A percentile compares a stretch with the other conserved stretches of the same genome.
phyloP scores from a whole-genome alignment of 2,329 filamentous ascomycete genomes.

The Sclerotinia trifoliorum region DNA sequence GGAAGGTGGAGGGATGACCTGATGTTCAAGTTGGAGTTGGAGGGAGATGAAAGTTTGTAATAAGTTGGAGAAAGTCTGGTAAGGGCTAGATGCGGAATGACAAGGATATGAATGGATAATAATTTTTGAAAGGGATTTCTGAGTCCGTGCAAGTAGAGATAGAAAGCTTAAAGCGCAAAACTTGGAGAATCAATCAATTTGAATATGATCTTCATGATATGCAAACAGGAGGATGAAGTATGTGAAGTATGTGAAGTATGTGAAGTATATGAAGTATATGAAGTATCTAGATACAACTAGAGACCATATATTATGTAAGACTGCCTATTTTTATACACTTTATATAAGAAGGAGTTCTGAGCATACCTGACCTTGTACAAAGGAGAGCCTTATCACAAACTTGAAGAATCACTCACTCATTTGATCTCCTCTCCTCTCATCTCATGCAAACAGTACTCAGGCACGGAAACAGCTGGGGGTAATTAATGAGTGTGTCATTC shows the following conservation, averaged over 20 bases:
- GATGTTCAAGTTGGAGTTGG: background rate
- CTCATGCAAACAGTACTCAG: background rate
- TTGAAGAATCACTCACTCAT: background rate
- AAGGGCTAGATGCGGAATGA: conserved; percentile 11
- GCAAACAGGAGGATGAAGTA: too few relatives aligned
- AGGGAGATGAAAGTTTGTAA: background rate
- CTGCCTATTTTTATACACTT: too few relatives aligned
- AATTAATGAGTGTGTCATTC: too few relatives aligned
- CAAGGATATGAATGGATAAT: background rate
- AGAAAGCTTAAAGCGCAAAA: background rate
- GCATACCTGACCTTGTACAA: too few relatives aligned
- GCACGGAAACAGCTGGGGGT: background rate
- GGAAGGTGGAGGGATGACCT: background rate
- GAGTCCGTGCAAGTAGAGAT: background rate
- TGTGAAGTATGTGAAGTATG: too few relatives aligned
- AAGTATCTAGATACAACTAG: too few relatives aligned
- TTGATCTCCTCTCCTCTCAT: background rate
- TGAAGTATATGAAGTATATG: too few relatives aligned
- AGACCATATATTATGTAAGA: too few relatives aligned
- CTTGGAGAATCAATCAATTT: too few relatives aligned
- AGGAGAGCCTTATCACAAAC: too few relatives aligned
- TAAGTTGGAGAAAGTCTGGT: background rate
- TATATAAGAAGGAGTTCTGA: too few relatives aligned
- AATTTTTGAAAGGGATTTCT: background rate
- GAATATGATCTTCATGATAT: too few relatives aligned